phyloP scores from a whole-genome alignment of 1,139 yeast genomes.

The Taiozyma sp. region DNA sequence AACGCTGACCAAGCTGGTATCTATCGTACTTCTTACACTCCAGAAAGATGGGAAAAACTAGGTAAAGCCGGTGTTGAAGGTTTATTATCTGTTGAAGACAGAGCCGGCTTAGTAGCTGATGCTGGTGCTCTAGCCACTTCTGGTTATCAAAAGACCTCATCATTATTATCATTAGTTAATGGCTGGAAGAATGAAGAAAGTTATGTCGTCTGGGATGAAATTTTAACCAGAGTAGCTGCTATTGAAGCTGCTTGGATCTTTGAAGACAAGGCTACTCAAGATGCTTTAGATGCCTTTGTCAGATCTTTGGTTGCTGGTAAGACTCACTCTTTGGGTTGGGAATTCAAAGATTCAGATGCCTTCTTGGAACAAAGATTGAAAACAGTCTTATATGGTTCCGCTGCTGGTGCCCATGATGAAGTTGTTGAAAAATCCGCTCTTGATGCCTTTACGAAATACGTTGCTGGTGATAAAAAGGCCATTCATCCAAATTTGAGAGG shows the following conservation, averaged over 20 bases:
- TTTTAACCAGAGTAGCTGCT: constrained; percentile 48
- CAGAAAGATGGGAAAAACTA: constrained; percentile 69
- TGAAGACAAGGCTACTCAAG: constrained; percentile 52
- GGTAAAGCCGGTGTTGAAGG: constrained; percentile 68
- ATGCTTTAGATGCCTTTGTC: constrained; percentile 56
- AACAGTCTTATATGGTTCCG: constrained; percentile 64
- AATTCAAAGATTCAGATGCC: constrained; percentile 55
- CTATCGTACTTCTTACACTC: constrained; percentile 74
- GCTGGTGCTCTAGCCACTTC: constrained; percentile 68
- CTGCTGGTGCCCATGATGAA: constrained; percentile 57
- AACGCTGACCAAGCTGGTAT: constrained; percentile 84
- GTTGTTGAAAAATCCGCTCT: constrained; percentile 50
- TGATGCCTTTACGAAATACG: constrained; percentile 52
- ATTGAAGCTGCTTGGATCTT: constrained; percentile 66
- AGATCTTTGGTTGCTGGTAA: constrained; percentile 57
- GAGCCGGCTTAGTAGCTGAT: constrained; percentile 84
- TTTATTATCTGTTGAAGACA: constrained; percentile 71
- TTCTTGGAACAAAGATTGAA: constrained; percentile 76
- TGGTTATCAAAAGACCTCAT: constrained; percentile 67
- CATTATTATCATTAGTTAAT: constrained; percentile 58
- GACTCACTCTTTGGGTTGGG: constrained; percentile 65
- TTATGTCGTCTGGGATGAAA: constrained; percentile 78
- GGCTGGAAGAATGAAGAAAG: constrained; percentile 66
- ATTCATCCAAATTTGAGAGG: constrained; percentile 80
- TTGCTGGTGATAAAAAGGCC: constrained; percentile 65